phyloP scores from a whole-genome alignment of 163 green algal species.

The Scenedesmus sp. region DNA sequence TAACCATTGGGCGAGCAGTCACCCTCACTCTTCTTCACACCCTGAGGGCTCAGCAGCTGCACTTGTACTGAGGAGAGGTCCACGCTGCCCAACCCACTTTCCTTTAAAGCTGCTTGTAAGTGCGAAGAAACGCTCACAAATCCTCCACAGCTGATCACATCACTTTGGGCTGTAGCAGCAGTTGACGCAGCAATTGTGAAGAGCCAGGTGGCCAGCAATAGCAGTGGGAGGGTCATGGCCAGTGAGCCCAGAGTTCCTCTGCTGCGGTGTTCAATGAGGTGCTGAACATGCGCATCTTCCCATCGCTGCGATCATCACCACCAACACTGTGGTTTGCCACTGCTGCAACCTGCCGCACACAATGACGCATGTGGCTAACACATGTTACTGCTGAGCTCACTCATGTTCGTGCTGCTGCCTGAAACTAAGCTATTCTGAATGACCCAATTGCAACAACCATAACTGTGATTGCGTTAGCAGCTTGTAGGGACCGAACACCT shows the following conservation, averaged over 20 bases:
- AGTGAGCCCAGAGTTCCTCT: background rate
- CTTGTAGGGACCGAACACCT: background rate
- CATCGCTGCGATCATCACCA: background rate
- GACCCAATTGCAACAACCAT: no score
- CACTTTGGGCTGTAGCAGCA: background rate
- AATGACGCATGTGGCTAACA: conserved; percentile 1
- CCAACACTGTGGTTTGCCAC: background rate
- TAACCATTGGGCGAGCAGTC: conserved; percentile 53
- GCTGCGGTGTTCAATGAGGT: background rate
- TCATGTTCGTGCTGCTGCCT: no score
- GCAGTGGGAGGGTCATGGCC: conserved; percentile 4
- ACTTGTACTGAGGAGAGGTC: conserved; percentile 32
- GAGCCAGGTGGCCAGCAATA: background rate
- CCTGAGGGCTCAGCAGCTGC: conserved; percentile 9
- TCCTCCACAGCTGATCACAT: conserved; percentile 39
- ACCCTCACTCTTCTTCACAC: conserved; percentile 29
- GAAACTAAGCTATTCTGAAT: no score
- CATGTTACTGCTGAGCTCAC: background rate
- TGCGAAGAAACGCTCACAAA: conserved; percentile 24
- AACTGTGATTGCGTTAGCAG: background rate
- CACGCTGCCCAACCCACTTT: background rate
- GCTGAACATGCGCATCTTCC: background rate
- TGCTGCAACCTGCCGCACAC: background rate
- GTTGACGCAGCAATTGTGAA: background rate
- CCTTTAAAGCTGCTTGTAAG: background rate